These are phyloP conservation scores for Ceratocystiopsis sp. DNA, from an alignment of 2,329 filamentous ascomycete species.

Conservation along the genomic window DNA sequence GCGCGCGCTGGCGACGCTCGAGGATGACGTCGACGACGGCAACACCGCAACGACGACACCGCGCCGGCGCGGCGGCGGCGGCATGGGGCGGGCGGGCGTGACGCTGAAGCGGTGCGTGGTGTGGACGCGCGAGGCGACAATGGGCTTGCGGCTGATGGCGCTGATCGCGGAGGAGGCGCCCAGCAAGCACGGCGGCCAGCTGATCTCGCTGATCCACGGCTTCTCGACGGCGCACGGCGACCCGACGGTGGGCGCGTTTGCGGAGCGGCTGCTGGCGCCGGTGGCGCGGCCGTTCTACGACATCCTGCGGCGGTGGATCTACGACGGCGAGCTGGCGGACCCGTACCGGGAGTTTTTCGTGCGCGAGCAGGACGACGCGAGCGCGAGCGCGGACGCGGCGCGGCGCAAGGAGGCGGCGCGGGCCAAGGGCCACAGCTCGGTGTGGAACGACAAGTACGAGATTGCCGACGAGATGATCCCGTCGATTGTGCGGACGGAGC, in stretches of 20 bases:
- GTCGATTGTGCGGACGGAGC: slow-evolving; percentile 81
- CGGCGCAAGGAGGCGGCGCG: slow-evolving; percentile 24
- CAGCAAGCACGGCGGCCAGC: slow-evolving; percentile 63
- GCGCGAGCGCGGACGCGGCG: slow-evolving; percentile 17
- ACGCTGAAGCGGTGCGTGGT: slow-evolving; percentile 91
- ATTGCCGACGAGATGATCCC: slow-evolving; percentile 75
- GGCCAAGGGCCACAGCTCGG: slow-evolving; percentile 57
- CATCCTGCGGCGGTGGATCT: slow-evolving; percentile 92
- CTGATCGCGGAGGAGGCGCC: slow-evolving; percentile 84
- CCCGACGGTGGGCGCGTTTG: slow-evolving; percentile 83
- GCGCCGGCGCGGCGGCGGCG: slow-evolving; percentile 32
- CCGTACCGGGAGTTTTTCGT: slow-evolving; percentile 95
- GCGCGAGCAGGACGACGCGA: slow-evolving; percentile 51
- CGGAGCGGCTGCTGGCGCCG: slow-evolving; percentile 69
- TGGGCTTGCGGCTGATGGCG: slow-evolving; percentile 85
- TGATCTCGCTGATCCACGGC: slow-evolving; percentile 84
- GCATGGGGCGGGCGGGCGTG: slow-evolving; percentile 72
- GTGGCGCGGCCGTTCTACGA: slow-evolving; percentile 93
- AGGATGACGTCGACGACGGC: too few species aligned
- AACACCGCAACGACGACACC: too few species aligned
- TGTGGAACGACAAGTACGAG: slow-evolving; percentile 97
- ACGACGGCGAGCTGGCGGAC: slow-evolving; percentile 94
- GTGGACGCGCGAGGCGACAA: slow-evolving; percentile 93
- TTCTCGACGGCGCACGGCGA: slow-evolving; percentile 92
- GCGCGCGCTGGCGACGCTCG: slow-evolving; percentile 58